phyloP scores from a whole-genome alignment of 2,329 filamentous ascomycete genomes.

The Aureobasidium namibiae region DNA sequence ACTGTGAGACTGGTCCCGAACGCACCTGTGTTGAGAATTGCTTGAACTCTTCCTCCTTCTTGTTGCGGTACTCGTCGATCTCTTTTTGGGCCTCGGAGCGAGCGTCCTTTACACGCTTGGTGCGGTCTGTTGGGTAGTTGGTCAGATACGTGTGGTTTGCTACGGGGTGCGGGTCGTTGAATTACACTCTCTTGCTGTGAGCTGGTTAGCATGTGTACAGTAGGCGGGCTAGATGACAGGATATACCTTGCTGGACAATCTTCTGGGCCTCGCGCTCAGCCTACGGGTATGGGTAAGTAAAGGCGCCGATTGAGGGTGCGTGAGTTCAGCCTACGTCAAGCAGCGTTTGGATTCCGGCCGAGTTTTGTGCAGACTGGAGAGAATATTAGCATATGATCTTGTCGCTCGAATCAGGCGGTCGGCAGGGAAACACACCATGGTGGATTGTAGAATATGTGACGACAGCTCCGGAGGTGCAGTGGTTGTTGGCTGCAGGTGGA shows the following conservation, averaged over 20 bases:
- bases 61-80: conserved; percentile 81
- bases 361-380: conserved; percentile 88
- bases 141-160: conserved; percentile 14
- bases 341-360: conserved; percentile 93
- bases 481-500: conserved; percentile 3
- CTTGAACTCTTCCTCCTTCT: conserved; percentile 93
- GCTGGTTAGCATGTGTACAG: conserved; percentile 16
- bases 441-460: conserved; percentile 11
- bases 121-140: conserved; percentile 56
- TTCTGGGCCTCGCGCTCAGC: conserved; percentile 97
- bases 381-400: conserved; percentile 20
- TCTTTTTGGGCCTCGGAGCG: conserved; percentile 96
- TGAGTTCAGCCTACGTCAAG: conserved; percentile 67
- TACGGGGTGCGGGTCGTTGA: neutral
- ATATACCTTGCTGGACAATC: conserved; percentile 90
- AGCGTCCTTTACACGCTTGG: conserved; percentile 94
- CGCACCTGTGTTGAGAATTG: conserved; percentile 75
- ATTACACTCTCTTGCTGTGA: conserved; percentile 76
- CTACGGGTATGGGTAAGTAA: conserved; percentile 45
- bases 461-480: neutral
- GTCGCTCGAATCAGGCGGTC: neutral
- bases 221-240: neutral
- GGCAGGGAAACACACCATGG: conserved; percentile 19
- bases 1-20: neutral
- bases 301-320: neutral